These are phyloP conservation scores for Vanilla planifolia DNA, from an alignment of 106 monocot genomes.

Conservation along the genomic window DNA sequence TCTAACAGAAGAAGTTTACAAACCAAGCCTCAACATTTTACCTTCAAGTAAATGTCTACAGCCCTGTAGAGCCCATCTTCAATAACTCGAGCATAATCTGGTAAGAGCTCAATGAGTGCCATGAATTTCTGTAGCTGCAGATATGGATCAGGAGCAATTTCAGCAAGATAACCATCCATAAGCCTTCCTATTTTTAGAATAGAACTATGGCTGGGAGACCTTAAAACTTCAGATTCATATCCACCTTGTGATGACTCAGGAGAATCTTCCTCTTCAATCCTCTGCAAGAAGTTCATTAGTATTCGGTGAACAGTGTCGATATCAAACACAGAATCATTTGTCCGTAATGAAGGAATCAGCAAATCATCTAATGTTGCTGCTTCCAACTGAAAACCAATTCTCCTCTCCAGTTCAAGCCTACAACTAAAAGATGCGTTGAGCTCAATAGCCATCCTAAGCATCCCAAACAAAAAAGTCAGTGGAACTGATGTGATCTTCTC, in stretches of 20 bases:
- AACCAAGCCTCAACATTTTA: conserved; percentile 4
- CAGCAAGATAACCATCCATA: conserved; percentile 88
- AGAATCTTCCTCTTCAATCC: conserved; percentile 65
- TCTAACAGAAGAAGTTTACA: not conserved
- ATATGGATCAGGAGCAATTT: conserved; percentile 86
- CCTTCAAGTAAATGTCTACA: conserved; percentile 92
- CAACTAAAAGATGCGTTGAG: conserved; percentile 42
- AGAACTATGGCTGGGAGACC: conserved; percentile 51
- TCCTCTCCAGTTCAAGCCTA: conserved; percentile 73
- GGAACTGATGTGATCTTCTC: conserved; percentile 65
- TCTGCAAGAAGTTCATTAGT: conserved; percentile 72
- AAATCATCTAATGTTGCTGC: conserved; percentile 85
- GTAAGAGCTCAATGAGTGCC: conserved; percentile 78
- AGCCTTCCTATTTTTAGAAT: conserved; percentile 84
- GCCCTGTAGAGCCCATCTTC: conserved; percentile 94
- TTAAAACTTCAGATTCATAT: conserved; percentile 60
- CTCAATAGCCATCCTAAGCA: conserved; percentile 84
- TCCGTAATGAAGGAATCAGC: conserved; percentile 66
- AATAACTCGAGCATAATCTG: conserved; percentile 84
- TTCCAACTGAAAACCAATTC: conserved; percentile 75
- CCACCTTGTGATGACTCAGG: conserved; percentile 48
- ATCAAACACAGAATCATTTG: conserved; percentile 71
- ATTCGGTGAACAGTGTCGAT: conserved; percentile 69
- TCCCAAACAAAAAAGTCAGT: conserved; percentile 69
- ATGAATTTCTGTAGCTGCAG: conserved; percentile 75